phyloP scores from a whole-genome alignment of 2,329 filamentous ascomycete genomes.

The Albifimbria verrucaria region DNA sequence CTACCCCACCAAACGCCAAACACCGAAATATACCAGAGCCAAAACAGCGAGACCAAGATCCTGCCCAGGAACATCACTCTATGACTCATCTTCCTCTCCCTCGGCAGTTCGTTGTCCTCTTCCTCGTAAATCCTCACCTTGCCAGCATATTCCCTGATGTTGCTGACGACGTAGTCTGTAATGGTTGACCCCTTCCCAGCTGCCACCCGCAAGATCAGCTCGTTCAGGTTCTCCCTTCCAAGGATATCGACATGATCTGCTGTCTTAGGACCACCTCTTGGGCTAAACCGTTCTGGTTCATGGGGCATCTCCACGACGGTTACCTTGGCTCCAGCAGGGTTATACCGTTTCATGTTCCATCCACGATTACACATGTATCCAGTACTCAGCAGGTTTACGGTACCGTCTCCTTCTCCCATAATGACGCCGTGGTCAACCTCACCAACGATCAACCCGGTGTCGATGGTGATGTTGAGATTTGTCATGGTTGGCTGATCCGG shows the following conservation, averaged over 20 bases:
- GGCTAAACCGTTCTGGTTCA: constrained; percentile 88
- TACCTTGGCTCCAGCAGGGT: constrained; percentile 77
- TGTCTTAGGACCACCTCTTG: constrained; percentile 66
- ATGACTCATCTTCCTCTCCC: constrained; percentile 12
- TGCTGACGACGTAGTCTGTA: constrained; percentile 71
- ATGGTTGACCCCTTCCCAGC: constrained; percentile 82
- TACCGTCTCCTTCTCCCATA: constrained; percentile 94
- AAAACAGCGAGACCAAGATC: constrained; percentile 6
- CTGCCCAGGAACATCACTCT: constrained; percentile 9
- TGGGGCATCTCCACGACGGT: constrained; percentile 95
- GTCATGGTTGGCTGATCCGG: constrained; percentile 63
- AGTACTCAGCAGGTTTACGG: constrained; percentile 84
- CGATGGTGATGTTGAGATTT: constrained; percentile 71
- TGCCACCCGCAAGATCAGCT: constrained; percentile 81
- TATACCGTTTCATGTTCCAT: constrained; percentile 92
- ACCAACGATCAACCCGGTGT: constrained; percentile 58
- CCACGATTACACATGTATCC: constrained; percentile 98
- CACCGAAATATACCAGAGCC: constrained; percentile 7
- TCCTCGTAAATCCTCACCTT: constrained; percentile 81
- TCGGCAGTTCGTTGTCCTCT: constrained; percentile 14
- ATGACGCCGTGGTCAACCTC: constrained; percentile 83
- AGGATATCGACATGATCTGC: constrained; percentile 97
- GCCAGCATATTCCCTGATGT: constrained; percentile 77
- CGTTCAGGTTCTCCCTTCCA: constrained; percentile 83
- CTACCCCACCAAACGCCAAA: constrained; percentile 21